phyloP scores from a whole-genome alignment of 371 early-diverging fungal species.

The Encephalitozoon hellem region DNA sequence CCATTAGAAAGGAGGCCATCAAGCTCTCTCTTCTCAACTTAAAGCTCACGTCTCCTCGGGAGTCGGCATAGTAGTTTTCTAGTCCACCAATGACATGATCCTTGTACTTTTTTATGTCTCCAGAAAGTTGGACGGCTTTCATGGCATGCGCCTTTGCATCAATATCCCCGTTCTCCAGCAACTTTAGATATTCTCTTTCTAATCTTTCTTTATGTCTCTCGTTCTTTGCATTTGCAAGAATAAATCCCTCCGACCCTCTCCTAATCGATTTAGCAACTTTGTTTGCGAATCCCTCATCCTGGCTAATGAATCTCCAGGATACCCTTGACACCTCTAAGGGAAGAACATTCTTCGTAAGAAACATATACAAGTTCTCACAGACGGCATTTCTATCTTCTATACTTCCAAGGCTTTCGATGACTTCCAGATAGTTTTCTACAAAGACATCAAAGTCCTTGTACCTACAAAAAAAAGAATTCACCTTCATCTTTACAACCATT shows the following conservation, averaged over 20 bases:
- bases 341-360: not conserved
- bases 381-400: not conserved
- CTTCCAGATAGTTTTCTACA: not conserved
- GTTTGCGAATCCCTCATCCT: not conserved
- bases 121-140: not conserved
- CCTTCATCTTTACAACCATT: not conserved
- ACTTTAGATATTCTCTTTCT: not conserved
- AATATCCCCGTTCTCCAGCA: not conserved
- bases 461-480: not conserved
- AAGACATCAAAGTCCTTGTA: not conserved
- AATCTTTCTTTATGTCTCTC: not conserved
- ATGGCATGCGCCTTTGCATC: not conserved
- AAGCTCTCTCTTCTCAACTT: constrained; percentile 17
- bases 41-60: constrained; percentile 21
- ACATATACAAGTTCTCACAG: not conserved
- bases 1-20: not conserved
- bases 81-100: constrained; percentile 16
- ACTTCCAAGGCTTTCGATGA: not conserved
- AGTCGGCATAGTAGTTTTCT: constrained; percentile 18
- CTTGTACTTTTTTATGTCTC: not conserved
- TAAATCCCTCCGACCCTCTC: not conserved
- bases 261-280: not conserved
- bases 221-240: constrained; percentile 19
- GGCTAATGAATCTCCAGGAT: not conserved
- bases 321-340: not conserved